phyloP scores from a whole-genome alignment of 1,284 basidiomycete species.

The Meira miltonrushii region DNA sequence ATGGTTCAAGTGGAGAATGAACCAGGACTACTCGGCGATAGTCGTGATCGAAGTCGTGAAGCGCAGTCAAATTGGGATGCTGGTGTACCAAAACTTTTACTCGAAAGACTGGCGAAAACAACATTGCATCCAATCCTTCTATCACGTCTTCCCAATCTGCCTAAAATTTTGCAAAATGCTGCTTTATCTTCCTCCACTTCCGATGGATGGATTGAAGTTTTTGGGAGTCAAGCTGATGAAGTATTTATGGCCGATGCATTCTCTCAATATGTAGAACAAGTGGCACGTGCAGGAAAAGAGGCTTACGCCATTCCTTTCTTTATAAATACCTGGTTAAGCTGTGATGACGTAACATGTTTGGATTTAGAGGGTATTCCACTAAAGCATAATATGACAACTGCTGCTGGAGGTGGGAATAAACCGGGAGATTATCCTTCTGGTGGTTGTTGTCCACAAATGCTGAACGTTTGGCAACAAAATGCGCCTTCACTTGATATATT shows the following conservation, averaged over 20 bases:
- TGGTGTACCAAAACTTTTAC: background rate
- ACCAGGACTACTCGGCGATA: conserved; percentile 7
- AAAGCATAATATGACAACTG: conserved; percentile 12
- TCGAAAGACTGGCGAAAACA: background rate
- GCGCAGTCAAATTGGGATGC: background rate
- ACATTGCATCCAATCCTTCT: background rate
- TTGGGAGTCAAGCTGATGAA: conserved; percentile 6
- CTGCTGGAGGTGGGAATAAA: conserved; percentile 2
- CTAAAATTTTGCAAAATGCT: background rate
- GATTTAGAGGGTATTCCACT: conserved; percentile 12
- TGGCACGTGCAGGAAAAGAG: background rate
- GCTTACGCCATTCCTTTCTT: conserved; percentile 5
- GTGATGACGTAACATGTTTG: conserved; percentile 1
- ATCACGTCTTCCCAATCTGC: too few relatives aligned
- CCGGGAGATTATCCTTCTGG: conserved; percentile 9
- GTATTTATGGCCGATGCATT: conserved; percentile 8
- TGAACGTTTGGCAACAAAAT: conserved; percentile 7
- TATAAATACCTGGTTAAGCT: conserved; percentile 8
- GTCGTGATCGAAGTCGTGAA: background rate
- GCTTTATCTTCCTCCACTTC: background rate
- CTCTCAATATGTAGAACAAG: conserved; percentile 5
- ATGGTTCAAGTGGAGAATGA: conserved; percentile 12
- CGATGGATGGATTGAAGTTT: conserved; percentile 1
- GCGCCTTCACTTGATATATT: background rate
- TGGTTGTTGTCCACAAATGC: background rate